A percentile compares a stretch with the other conserved stretches of the same genome.
These are phyloP conservation scores for Lactarius sp. DNA, from an alignment of 768 basidiomycete genomes.

Conservation along the genomic window DNA sequence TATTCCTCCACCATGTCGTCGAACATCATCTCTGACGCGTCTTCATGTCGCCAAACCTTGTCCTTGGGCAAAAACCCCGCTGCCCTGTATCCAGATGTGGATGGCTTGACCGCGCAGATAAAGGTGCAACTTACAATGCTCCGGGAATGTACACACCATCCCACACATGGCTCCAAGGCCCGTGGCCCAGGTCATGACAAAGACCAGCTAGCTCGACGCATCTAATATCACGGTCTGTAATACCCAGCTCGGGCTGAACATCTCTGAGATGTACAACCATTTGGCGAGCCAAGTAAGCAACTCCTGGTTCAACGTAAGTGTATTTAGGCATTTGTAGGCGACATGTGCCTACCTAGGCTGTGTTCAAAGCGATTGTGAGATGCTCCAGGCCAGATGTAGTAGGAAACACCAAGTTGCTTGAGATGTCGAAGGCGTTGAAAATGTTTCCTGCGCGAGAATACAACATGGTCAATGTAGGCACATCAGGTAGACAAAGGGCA, in stretches of 20 bases:
- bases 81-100: slow-evolving; percentile 2
- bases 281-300: slow-evolving; percentile 65
- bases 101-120: background rate
- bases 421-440: slow-evolving; percentile 75
- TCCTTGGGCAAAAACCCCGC: slow-evolving; percentile 29
- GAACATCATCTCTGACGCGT: slow-evolving; percentile 81
- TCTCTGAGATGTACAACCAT: slow-evolving; percentile 53
- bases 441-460: slow-evolving; percentile 43
- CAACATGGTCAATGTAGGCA: background rate
- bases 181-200: slow-evolving; percentile 83
- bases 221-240: slow-evolving; percentile 65
- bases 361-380: slow-evolving; percentile 84
- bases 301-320: slow-evolving; percentile 46
- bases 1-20: slow-evolving; percentile 59
- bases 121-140: slow-evolving; percentile 46
- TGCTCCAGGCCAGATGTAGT: slow-evolving; percentile 72
- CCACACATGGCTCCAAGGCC: slow-evolving; percentile 86
- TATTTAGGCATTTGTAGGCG: background rate
- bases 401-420: slow-evolving; percentile 76
- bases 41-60: slow-evolving; percentile 65
- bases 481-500: slow-evolving; percentile 27
- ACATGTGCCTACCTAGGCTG: slow-evolving; percentile 51
- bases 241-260: slow-evolving; percentile 56
- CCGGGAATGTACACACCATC: slow-evolving; percentile 66
- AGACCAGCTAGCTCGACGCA: slow-evolving; percentile 79